Conservation (phyloP, 2,329 filamentous ascomycete species). For the Ceratocystis harringtonii region DNA sequence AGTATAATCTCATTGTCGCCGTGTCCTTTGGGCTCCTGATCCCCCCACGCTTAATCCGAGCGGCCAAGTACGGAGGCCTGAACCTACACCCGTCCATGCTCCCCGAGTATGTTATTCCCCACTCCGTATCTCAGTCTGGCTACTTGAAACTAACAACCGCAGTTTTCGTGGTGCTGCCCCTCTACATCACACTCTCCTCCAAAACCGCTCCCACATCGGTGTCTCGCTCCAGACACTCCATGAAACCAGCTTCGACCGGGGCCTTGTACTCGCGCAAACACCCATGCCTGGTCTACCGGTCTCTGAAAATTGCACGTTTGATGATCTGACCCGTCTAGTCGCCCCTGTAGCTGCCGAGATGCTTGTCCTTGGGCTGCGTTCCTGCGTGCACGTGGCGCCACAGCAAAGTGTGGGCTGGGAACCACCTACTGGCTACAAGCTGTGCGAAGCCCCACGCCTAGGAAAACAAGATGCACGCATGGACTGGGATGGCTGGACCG, state of each 20-base stretch:
- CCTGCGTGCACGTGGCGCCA: constrained; percentile 50
- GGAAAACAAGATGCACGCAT: constrained; percentile 47
- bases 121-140: background rate
- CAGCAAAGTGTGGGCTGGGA: constrained; percentile 18
- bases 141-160: constrained; percentile 9
- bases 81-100: constrained; percentile 90
- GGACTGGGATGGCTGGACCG: constrained; percentile 39
- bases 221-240: constrained; percentile 81
- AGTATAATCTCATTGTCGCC: constrained; percentile 67
- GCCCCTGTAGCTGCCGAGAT: constrained; percentile 53
- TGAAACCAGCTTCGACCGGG: constrained; percentile 60
- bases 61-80: constrained; percentile 66
- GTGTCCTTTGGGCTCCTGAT: constrained; percentile 92
- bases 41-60: constrained; percentile 55
- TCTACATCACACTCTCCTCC: constrained; percentile 67
- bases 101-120: constrained; percentile 46
- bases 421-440: background rate
- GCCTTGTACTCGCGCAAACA: constrained; percentile 58
- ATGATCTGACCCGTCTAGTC: constrained; percentile 33
- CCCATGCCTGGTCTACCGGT: constrained; percentile 41
- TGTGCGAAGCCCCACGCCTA: constrained; percentile 56
- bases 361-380: constrained; percentile 49
- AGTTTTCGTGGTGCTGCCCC: constrained; percentile 77
- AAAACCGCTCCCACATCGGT: constrained; percentile 46
- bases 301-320: constrained; percentile 30